These are phyloP conservation scores for Stachybotrys elegans DNA, from an alignment of 2,329 filamentous ascomycete genomes.

Conservation along the genomic window DNA sequence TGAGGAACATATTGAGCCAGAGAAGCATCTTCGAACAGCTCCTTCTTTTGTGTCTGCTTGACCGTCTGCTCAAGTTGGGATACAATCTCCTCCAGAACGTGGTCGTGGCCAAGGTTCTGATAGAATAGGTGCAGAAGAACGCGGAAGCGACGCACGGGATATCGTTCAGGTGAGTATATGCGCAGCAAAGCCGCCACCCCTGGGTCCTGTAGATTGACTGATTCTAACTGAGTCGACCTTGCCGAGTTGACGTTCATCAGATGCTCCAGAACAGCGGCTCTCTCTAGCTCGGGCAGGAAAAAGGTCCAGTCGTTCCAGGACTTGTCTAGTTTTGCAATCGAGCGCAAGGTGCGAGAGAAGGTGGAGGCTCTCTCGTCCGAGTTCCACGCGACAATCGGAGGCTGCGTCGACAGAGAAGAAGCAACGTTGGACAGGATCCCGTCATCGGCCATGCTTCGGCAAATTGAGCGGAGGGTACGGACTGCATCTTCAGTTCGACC, in stretches of 20 bases:
- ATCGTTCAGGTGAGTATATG: slow-evolving; percentile 43
- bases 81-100: slow-evolving; percentile 32
- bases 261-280: slow-evolving; percentile 56
- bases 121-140: slow-evolving; percentile 45
- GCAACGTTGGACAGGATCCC: slow-evolving; percentile 53
- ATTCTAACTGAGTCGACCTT: slow-evolving; percentile 24
- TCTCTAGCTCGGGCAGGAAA: slow-evolving; percentile 45
- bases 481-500: slow-evolving; percentile 53
- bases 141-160: slow-evolving; percentile 48
- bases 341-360: slow-evolving; percentile 54
- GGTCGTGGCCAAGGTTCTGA: slow-evolving; percentile 40
- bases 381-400: slow-evolving; percentile 51
- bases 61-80: slow-evolving; percentile 33
- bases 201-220: slow-evolving; percentile 37
- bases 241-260: slow-evolving; percentile 46
- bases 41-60: slow-evolving; percentile 27
- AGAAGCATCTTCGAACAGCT: slow-evolving; percentile 38
- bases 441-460: slow-evolving; percentile 54
- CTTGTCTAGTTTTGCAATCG: slow-evolving; percentile 54
- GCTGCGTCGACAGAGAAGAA: slow-evolving; percentile 38
- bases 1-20: slow-evolving; percentile 43
- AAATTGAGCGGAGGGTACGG: slow-evolving; percentile 54
- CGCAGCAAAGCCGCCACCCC: slow-evolving; percentile 42
- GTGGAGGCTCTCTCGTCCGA: slow-evolving; percentile 41
- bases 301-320: slow-evolving; percentile 53